Evolutionary conservation across 371 early-diverging fungal genomes (phyloP), one percentile per base, ranked within the genome.

Genomic region (Rhizopus sp.): DNA sequence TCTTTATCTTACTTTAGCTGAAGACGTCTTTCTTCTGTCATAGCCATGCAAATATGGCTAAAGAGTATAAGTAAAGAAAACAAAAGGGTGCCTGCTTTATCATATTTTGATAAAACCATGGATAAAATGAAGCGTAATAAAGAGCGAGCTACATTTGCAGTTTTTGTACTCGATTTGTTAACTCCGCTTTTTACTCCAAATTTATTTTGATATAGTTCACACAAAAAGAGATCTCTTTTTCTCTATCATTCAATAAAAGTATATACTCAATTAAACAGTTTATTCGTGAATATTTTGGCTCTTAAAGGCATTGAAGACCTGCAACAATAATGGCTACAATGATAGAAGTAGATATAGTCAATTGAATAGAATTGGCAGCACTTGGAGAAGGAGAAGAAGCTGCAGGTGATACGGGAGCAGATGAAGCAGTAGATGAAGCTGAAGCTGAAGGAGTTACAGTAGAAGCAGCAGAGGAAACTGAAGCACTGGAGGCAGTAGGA

Each of bases 11-110:
- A 63, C 64, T 55, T 63, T 53, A 63, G 40, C 13, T 63, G 59
- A 23, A 59, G 33, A 8, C 64, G 58, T 40, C 51, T 23, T 40
- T 59, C 59, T 17, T 61, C 61, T 38, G 61, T 54, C 51, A 58
- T 50, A 2, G 55, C 50, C 7, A 15, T 29, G 29, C 29, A 52
- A 47, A 46, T 7, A 31, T 6, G 16, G 6, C 17, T 35, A 1
- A 23, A 31, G 2, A 34, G 16, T 10, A 46, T 8, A 46, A 7
- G 29, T 46, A 29, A 5, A 23, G 23, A 23, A 4, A 46, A 23
- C 7, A 46, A 29, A 1, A 46, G n/a, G 6, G n/a, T 8, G 6
- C 15, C 15, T 41, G 15, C n/a, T 15, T 7, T 5, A 9, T 17
- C 30, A 29, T 46, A 23, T 16, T 16, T 29, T 46, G 29, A 29